A percentile compares a stretch with the other conserved stretches of the same genome.
Conservation (phyloP, 164 flowering plant species). For the Liquidambar formosana region DNA sequence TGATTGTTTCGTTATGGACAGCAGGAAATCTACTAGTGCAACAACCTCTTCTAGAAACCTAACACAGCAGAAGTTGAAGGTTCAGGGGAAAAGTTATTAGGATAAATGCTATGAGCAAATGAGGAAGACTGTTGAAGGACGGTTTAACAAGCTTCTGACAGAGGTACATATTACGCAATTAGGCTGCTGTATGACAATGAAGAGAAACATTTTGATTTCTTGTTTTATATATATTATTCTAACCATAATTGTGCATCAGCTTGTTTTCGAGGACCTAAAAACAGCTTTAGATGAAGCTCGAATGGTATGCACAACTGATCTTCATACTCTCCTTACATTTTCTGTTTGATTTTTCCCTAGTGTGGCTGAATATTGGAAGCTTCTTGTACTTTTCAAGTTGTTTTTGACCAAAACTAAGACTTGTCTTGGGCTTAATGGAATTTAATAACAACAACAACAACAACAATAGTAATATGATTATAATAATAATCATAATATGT, state of each 20-base stretch:
- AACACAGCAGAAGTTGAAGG: conserved; percentile 68
- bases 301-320: conserved; percentile 42
- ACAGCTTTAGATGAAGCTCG: conserved; percentile 96
- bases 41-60: conserved; percentile 60
- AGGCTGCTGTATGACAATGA: background rate
- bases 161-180: conserved; percentile 45
- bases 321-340: too few species aligned
- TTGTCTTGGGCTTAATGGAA: too few species aligned
- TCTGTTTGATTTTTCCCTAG: too few species aligned
- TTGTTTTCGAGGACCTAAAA: conserved; percentile 77
- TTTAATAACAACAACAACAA: too few species aligned
- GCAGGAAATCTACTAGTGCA: conserved; percentile 64
- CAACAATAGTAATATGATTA: too few species aligned
- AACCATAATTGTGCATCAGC: conserved; percentile 44
- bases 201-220: too few species aligned
- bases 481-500: too few species aligned
- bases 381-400: background rate
- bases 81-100: conserved; percentile 91
- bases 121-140: conserved; percentile 77
- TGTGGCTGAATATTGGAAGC: background rate
- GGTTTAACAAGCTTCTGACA: conserved; percentile 73
- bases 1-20: conserved; percentile 2
- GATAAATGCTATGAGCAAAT: conserved; percentile 98
- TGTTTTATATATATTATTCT: too few species aligned
- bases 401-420: too few species aligned